These are phyloP conservation scores for Populus tremula DNA, from an alignment of 345 rosid species.

Conservation along the genomic window DNA sequence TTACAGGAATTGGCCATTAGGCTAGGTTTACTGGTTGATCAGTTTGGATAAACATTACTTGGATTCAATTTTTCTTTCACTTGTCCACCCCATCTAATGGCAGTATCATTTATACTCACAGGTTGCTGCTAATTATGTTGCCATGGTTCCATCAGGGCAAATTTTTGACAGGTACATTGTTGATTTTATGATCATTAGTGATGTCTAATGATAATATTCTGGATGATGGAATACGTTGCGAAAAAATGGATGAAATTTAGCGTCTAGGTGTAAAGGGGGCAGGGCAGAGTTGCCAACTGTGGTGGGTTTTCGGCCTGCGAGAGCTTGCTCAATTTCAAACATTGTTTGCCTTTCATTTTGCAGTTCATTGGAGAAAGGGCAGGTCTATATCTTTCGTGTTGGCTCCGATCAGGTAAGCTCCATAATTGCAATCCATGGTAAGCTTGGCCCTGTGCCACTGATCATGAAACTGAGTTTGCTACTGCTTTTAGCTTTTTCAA, in stretches of 20 bases:
- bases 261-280: neutral
- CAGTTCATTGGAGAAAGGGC: slow-evolving; percentile 92
- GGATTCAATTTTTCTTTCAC: neutral
- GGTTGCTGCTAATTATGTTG: slow-evolving; percentile 96
- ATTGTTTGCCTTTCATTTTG: slow-evolving; percentile 19
- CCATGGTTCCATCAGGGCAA: slow-evolving; percentile 95
- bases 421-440: neutral
- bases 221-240: neutral
- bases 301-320: neutral
- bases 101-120: slow-evolving; percentile 17
- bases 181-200: neutral
- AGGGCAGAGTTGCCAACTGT: neutral
- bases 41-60: neutral
- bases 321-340: neutral
- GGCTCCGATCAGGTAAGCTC: slow-evolving; percentile 85
- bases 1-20: neutral
- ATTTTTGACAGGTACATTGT: slow-evolving; percentile 72
- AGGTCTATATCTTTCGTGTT: slow-evolving; percentile 72
- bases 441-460: neutral
- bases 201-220: neutral
- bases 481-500: neutral
- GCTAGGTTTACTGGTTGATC: neutral
- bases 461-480: neutral
- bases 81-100: neutral
- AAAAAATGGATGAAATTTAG: neutral